A percentile compares a stretch with the other conserved stretches of the same genome.
phyloP scores from a whole-genome alignment of 2,329 filamentous ascomycete genomes.

The Fusarium albidum region DNA sequence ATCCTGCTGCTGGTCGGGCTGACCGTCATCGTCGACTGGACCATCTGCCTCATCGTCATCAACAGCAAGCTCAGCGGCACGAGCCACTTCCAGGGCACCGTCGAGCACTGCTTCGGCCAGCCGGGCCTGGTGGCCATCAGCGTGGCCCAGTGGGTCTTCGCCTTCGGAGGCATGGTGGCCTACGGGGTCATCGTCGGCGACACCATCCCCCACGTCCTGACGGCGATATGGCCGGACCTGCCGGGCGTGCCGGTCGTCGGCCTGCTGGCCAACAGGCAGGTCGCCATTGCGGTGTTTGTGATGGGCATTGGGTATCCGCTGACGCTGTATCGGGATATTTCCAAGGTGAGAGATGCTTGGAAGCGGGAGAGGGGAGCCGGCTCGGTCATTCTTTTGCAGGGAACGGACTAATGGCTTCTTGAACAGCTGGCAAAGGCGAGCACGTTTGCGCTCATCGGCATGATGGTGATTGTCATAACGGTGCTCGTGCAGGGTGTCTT shows the following conservation, averaged over 20 bases:
- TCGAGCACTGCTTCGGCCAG: constrained; percentile 93
- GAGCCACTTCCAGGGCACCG: constrained; percentile 93
- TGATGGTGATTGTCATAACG: constrained; percentile 88
- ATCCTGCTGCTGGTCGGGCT: constrained; percentile 79
- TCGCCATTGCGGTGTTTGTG: constrained; percentile 88
- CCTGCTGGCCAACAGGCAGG: constrained; percentile 81
- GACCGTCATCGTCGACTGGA: constrained; percentile 94
- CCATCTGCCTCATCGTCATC: constrained; percentile 94
- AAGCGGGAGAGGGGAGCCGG: too few species aligned
- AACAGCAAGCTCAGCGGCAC: constrained; percentile 97
- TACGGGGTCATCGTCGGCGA: constrained; percentile 98
- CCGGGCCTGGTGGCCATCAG: constrained; percentile 87
- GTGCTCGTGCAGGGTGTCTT: constrained; percentile 84
- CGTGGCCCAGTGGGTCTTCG: constrained; percentile 96
- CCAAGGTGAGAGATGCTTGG: constrained; percentile 91
- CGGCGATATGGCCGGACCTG: constrained; percentile 81
- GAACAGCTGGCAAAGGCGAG: constrained; percentile 91
- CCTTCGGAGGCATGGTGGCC: constrained; percentile 98
- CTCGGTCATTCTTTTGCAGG: too few species aligned
- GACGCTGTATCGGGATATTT: constrained; percentile 94
- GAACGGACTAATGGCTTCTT: constrained; percentile 19
- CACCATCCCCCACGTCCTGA: constrained; percentile 89
- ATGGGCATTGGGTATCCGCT: constrained; percentile 88
- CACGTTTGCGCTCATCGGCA: constrained; percentile 90
- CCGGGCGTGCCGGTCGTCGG: constrained; percentile 78